Evolutionary conservation across 2,329 filamentous ascomycete genomes (phyloP).

Genomic region (Acrocalymma vagum): DNA sequence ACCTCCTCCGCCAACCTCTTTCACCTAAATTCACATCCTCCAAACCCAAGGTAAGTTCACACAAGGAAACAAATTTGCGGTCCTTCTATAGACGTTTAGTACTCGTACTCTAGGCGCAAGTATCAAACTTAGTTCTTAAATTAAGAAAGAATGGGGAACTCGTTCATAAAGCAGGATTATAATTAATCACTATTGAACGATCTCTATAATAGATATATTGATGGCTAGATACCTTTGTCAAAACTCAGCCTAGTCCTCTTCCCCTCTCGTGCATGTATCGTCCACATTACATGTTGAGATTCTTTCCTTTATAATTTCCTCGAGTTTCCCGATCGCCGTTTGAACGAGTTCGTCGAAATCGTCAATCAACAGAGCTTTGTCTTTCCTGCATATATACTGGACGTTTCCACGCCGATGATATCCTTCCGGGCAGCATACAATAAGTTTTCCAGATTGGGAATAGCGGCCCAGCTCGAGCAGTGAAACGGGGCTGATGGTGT

Average conservation of each 20-base stretch:
- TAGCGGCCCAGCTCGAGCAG: conserved; percentile 13
- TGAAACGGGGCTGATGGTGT: conserved; percentile 9
- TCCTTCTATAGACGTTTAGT: no score
- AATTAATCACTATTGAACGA: conserved; percentile 9
- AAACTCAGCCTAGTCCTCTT: conserved; percentile 5
- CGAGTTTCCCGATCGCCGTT: conserved; percentile 9
- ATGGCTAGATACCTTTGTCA: conserved; percentile 4
- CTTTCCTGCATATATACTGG: conserved; percentile 8
- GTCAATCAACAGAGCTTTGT: conserved; percentile 11
- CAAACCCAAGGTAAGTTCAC: no score
- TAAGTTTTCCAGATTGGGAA: conserved; percentile 9
- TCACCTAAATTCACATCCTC: not conserved
- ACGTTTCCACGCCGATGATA: conserved; percentile 10
- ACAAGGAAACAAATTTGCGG: no score
- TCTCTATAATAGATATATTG: conserved; percentile 9
- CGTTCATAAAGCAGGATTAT: conserved; percentile 13
- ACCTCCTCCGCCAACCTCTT: no score
- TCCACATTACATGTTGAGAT: conserved; percentile 7
- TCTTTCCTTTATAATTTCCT: conserved; percentile 14
- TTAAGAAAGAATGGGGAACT: conserved; percentile 10
- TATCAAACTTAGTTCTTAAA: conserved; percentile 10
- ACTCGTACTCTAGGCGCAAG: no score
- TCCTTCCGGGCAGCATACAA: conserved; percentile 11
- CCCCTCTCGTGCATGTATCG: conserved; percentile 1
- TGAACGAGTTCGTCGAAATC: conserved; percentile 11